Base-by-base conservation (phyloP, 2,329 filamentous ascomycete genomes). In the Elsinoe batatas region DNA sequence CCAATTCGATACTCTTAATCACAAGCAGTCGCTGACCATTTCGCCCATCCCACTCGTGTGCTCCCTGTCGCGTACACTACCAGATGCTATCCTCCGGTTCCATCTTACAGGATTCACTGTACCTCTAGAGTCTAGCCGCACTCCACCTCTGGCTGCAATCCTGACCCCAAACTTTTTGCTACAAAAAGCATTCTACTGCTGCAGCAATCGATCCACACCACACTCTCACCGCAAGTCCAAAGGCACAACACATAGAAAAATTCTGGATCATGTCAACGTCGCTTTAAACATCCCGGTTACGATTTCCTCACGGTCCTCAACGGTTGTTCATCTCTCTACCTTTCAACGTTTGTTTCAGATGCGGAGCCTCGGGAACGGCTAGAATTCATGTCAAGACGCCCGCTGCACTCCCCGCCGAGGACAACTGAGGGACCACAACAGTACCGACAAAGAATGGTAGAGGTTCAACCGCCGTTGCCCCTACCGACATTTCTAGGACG, bases 111-210 rank as follows among this genome's bases (percentile, higher is more conserved):
- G 47, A 36, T 35, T 33, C 26, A 13, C 26, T 26, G 47, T 20
- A 15, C 33, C 47, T 35, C 18, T 51, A n/a, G n/a, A n/a, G n/a
- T n/a, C n/a, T n/a, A 51, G 33, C 33, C 26, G 47, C n/a, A 51
- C 26, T 51, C 35, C 47, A 51, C 47, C 18, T 51, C 47, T 37
- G 4, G 33, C 33, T 51, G 47, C 47, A 51, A 26, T 51, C 47
- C 47, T 38, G 47, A 51, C 32, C 47, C 47, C 32, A 37, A 37
- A 36, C 47, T 26, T 49, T 49, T 35, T 49, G 47, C 26, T 51
- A 51, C 33, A 51, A 51, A 51, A 51, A 51, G 47, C 47, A 51
- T 51, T 51, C 47, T 51, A 33, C 47, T 51, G 30, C 47, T 37
- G 44, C 40, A 44, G 47, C 47, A 51, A 38, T 32, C 47, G 35